A percentile compares a stretch with the other conserved stretches of the same genome.
Evolutionary conservation across 345 rosid species (phyloP).

Genomic region (Boechera stricta): DNA sequence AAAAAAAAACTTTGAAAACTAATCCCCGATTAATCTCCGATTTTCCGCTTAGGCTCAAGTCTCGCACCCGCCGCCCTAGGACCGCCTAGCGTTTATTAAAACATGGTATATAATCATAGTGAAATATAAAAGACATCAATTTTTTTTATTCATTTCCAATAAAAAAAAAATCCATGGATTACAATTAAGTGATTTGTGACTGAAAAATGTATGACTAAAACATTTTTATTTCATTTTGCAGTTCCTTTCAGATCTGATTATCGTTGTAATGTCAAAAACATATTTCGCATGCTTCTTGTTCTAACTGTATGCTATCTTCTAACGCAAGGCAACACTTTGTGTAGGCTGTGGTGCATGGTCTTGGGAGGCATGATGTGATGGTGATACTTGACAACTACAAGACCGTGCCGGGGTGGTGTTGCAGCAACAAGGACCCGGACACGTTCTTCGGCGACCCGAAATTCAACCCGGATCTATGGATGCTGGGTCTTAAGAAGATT

Average conservation of each 20-base stretch:
- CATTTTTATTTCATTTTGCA: neutral
- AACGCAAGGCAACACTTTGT: slow-evolving; percentile 11
- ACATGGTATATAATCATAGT: neutral
- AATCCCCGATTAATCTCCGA: too few species aligned
- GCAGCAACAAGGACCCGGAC: slow-evolving; percentile 72
- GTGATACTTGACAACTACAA: slow-evolving; percentile 87
- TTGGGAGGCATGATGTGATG: slow-evolving; percentile 69
- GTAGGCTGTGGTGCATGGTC: slow-evolving; percentile 74
- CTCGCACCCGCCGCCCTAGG: too few species aligned
- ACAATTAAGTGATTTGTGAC: neutral
- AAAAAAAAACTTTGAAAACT: too few species aligned
- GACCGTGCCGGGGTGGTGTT: slow-evolving; percentile 93
- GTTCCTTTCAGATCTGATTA: neutral
- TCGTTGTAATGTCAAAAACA: neutral
- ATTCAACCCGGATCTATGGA: slow-evolving; percentile 78
- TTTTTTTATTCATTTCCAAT: neutral
- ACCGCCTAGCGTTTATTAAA: too few species aligned
- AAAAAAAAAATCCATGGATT: neutral
- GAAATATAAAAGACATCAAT: neutral
- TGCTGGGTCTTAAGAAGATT: slow-evolving; percentile 67
- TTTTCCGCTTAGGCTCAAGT: too few species aligned
- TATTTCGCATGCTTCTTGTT: neutral
- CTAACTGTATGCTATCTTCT: neutral
- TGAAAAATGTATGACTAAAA: neutral
- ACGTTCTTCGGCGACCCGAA: slow-evolving; percentile 82